Conservation (phyloP, 305 asterid species). For the Fraxinus baroniana region DNA sequence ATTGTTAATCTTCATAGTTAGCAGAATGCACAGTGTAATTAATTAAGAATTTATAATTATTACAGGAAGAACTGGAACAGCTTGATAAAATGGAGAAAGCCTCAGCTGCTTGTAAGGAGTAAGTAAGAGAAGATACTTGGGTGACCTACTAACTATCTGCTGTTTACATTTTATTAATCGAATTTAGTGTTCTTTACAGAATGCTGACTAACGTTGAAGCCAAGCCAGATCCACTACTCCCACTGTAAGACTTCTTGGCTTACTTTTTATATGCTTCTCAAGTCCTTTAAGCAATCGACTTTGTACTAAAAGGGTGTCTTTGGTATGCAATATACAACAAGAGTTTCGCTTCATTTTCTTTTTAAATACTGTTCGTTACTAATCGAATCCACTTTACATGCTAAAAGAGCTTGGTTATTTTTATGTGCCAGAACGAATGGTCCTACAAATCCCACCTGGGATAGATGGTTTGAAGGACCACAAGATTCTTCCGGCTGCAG, state of each 20-base stretch:
- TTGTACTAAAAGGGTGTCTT: neutral
- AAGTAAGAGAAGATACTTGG: constrained; percentile 31
- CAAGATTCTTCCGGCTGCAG: constrained; percentile 61
- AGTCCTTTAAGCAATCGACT: neutral
- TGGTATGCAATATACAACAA: neutral
- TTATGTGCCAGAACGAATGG: constrained; percentile 53
- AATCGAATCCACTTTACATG: neutral
- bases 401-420: neutral
- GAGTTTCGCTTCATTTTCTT: neutral
- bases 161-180: constrained; percentile 1
- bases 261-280: neutral
- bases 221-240: constrained; percentile 64
- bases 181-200: constrained; percentile 28
- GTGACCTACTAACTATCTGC: neutral
- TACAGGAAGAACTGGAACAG: constrained; percentile 84
- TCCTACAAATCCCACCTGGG: constrained; percentile 64
- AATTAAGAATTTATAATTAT: neutral
- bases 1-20: neutral
- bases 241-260: constrained; percentile 47
- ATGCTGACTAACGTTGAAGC: constrained; percentile 48
- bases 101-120: constrained; percentile 88
- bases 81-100: constrained; percentile 84
- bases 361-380: neutral
- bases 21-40: neutral
- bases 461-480: constrained; percentile 77